phyloP scores from a whole-genome alignment of 2,329 filamentous ascomycete genomes.

The Colletotrichum navitas region DNA sequence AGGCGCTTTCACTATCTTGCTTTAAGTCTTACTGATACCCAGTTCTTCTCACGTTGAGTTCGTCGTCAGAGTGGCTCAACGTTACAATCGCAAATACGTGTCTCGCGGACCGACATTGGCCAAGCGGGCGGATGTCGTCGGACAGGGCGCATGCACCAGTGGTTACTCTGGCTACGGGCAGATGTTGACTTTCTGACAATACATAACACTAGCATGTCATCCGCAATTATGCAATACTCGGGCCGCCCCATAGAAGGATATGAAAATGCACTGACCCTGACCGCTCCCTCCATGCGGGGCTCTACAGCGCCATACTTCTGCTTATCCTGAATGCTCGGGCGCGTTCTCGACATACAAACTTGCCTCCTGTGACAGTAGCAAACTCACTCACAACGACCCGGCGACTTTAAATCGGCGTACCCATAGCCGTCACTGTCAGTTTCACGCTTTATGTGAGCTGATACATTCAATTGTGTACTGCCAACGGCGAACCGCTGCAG shows the following conservation, averaged over 20 bases:
- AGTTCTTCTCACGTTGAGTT: not conserved
- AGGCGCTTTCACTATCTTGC: not conserved
- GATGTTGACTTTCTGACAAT: not conserved
- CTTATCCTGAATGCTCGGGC: not conserved
- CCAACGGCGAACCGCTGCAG: not conserved
- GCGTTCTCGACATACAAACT: not conserved
- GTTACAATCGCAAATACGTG: not conserved
- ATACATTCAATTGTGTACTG: not conserved
- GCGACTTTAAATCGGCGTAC: not conserved
- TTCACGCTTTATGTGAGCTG: not conserved
- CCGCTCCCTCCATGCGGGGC: not conserved
- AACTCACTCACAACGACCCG: not conserved
- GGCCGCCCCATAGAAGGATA: not conserved
- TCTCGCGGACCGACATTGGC: not conserved
- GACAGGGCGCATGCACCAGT: not conserved
- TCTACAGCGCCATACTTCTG: not conserved
- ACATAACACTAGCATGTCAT: not conserved
- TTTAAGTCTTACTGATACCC: not conserved
- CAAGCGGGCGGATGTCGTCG: not conserved
- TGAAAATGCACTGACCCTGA: not conserved
- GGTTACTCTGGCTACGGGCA: slow-evolving; percentile 15
- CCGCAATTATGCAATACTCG: slow-evolving; percentile 1
- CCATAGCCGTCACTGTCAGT: not conserved
- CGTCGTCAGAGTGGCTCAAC: not conserved
- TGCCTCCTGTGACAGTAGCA: not conserved